Base-by-base conservation (phyloP, 2,329 filamentous ascomycete genomes). In the Fusarium protoensiforme region DNA sequence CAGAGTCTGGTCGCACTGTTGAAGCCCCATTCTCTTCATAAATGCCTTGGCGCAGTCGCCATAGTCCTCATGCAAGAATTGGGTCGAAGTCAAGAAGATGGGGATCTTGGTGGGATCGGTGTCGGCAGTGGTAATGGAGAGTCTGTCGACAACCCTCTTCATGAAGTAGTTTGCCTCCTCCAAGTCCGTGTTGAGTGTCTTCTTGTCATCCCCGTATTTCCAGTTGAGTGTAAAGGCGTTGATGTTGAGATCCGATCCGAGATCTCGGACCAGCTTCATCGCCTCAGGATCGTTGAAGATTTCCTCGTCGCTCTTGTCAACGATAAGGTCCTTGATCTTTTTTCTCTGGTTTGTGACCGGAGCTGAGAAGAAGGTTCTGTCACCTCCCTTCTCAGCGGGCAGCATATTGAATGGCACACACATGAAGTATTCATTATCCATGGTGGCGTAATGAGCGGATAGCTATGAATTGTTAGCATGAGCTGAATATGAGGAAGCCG, bases 151-250 rank as follows among this genome's bases (percentile, higher is more conserved):
- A 10, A 87, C 82, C 5, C 82, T 78, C 65, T 80, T 80, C 81
- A 85, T 87, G 24, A 87, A 79, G 67, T 86, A 85, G 65, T 87
- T 87, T 5, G 85, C 85, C 69, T 86, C 85, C 65, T 85, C 84
- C 3, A 86, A 77, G 51, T 87, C 84, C 0, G 75, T 77, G 67
- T 87, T 87, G 18, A 85, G 75, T 0, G 41, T 27, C 14, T 43
- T 43, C 20, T 48, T 75, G 0, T 83, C 84, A 16, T 86, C 71
- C 1, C 74, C 59, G 46, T 84, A 70, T 4, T 80, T 78, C 79
- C 84, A 87, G 67, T 87, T 87, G 29, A 84, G 73, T 0, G 83
- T 78, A 58, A 86, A 85, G 8, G 82, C 81, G 65, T 87, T 86
- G 72, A 87, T 86, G 71, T 85, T 86, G 9, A 84, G 76, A n/a